phyloP scores from a whole-genome alignment of 768 basidiomycete species.

The Hypsizygus marmoreus region DNA sequence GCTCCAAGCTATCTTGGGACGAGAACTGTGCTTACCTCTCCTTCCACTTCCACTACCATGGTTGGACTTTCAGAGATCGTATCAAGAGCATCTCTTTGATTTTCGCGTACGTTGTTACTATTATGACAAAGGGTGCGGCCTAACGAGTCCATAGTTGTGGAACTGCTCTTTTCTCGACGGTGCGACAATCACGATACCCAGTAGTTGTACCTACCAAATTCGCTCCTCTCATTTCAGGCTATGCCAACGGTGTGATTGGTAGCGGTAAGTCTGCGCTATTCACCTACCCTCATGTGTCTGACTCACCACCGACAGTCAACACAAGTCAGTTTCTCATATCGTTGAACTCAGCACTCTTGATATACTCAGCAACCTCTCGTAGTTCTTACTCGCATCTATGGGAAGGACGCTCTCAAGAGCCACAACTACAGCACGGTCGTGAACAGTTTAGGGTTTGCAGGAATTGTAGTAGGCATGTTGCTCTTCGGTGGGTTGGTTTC shows the following conservation, averaged over 20 bases:
- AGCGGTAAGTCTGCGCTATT: constrained; percentile 5
- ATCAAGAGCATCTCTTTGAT: constrained; percentile 5
- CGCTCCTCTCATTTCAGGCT: not conserved
- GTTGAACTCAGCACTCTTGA: too few relatives aligned
- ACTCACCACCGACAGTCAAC: constrained; percentile 2
- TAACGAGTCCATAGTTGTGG: constrained; percentile 3
- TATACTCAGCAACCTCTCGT: too few relatives aligned
- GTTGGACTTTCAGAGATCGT: constrained; percentile 5
- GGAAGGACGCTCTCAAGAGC: constrained; percentile 3
- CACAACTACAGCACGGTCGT: constrained; percentile 15
- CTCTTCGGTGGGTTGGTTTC: constrained; percentile 8
- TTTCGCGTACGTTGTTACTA: constrained; percentile 2
- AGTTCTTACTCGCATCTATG: constrained; percentile 13
- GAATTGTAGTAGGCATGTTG: constrained; percentile 13
- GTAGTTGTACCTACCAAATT: not conserved
- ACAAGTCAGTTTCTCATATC: constrained; percentile 4
- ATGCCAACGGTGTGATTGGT: constrained; percentile 11
- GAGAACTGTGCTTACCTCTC: too few relatives aligned
- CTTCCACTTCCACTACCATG: too few relatives aligned
- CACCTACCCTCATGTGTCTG: not conserved
- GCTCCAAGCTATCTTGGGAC: too few relatives aligned
- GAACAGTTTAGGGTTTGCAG: constrained; percentile 11
- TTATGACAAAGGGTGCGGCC: not conserved
- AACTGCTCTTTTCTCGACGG: constrained; percentile 10
- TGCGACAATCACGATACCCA: too few relatives aligned